Conservation (phyloP, 805 yeast genomes). For the Yarrowia hollandica region DNA sequence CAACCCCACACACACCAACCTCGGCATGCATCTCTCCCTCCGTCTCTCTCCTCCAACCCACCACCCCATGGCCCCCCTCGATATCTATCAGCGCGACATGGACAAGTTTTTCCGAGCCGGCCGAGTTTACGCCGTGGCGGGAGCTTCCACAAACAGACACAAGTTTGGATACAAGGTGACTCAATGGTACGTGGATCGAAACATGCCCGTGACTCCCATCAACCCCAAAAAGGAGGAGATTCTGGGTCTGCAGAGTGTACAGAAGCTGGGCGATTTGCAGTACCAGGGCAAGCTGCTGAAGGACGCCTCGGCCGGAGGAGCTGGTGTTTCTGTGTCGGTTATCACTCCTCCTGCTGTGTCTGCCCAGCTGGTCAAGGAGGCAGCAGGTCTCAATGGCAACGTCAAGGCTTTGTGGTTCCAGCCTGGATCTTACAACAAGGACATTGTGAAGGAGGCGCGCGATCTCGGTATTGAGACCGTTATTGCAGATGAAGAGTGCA, state of each 20-base stretch:
- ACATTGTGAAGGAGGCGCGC: slow-evolving; percentile 45
- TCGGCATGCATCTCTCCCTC: not conserved
- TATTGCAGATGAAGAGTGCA: slow-evolving; percentile 55
- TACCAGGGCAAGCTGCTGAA: slow-evolving; percentile 31
- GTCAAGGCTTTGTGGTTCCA: slow-evolving; percentile 76
- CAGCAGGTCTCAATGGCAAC: slow-evolving; percentile 39
- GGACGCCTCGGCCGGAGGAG: slow-evolving; percentile 33
- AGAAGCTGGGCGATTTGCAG: slow-evolving; percentile 34
- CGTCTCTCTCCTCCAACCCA: not conserved
- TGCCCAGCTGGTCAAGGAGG: slow-evolving; percentile 46
- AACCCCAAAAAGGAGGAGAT: slow-evolving; percentile 58
- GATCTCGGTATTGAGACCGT: slow-evolving; percentile 36
- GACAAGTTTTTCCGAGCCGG: slow-evolving; percentile 52
- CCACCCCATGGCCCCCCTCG: slow-evolving; percentile 1
- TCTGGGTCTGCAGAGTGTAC: slow-evolving; percentile 46
- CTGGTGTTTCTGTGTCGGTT: slow-evolving; percentile 57
- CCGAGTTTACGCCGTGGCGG: slow-evolving; percentile 63
- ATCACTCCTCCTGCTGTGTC: slow-evolving; percentile 75
- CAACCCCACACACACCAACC: not conserved
- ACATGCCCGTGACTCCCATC: slow-evolving; percentile 62
- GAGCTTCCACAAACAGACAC: slow-evolving; percentile 63
- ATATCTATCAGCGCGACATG: slow-evolving; percentile 33
- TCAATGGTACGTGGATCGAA: slow-evolving; percentile 61
- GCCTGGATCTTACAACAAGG: slow-evolving; percentile 70
- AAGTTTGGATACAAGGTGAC: slow-evolving; percentile 73